Conservation (phyloP, 768 basidiomycete genomes). For the Tylopilus sp. region DNA sequence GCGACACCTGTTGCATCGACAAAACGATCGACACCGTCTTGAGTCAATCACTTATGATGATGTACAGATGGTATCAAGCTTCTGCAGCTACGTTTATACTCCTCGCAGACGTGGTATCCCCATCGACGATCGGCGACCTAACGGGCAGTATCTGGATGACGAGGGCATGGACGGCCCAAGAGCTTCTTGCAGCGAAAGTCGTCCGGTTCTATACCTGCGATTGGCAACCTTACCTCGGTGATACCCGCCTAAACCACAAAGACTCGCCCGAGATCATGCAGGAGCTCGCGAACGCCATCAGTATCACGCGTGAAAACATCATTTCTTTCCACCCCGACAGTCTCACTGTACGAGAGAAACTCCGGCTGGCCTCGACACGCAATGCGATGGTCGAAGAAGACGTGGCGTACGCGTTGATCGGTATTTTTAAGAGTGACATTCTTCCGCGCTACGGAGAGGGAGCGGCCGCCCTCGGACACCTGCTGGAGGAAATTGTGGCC, state of each 20-base stretch:
- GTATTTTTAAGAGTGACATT: not conserved
- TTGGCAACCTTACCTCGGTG: not conserved
- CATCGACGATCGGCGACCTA: not conserved
- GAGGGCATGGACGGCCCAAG: not conserved
- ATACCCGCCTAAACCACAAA: not conserved
- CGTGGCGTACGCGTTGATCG: not conserved
- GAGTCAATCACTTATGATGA: not conserved
- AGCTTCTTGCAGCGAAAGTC: not conserved
- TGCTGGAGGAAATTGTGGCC: not conserved
- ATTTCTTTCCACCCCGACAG: not conserved
- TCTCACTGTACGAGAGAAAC: not conserved
- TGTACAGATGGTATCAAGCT: not conserved
- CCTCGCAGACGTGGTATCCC: not conserved
- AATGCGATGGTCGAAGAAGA: not conserved
- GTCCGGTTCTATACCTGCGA: not conserved
- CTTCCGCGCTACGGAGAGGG: too few relatives aligned
- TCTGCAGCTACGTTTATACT: not conserved
- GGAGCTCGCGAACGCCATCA: not conserved
- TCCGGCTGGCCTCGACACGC: not conserved
- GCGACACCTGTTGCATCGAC: not conserved
- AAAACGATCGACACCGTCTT: not conserved
- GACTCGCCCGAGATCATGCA: not conserved
- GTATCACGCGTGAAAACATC: not conserved
- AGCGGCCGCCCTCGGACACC: not conserved
- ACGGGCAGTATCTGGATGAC: not conserved